Evolutionary conservation across 179 eudicot genomes (phyloP), one percentile per base, ranked within the genome.

Genomic region (Spinacia oleracea): DNA sequence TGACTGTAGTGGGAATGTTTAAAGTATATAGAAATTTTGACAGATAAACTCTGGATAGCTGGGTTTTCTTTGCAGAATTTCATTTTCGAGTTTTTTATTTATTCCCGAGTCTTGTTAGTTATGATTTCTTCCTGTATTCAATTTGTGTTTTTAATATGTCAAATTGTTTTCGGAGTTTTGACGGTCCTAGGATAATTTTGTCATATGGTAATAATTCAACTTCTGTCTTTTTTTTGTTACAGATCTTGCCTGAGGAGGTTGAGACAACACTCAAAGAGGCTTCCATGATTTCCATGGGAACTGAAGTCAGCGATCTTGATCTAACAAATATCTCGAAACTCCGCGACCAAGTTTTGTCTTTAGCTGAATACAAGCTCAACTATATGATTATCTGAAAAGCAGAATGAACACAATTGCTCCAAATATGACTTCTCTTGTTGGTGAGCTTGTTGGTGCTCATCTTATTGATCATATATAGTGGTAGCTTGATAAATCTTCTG

Each of bases 331-430:
- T 95, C 72, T 90, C 89, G 82, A 95, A 93, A 20, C 86, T 95
- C 56, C 91, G 98, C 51, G 93, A 90, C 81, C 98, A 95, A 81
- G 98, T 95, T 59, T 85, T 95, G 51, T 87, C 97, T 48, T 89
- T 93, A 16, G 53, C 93, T n/a, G 97, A 93, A 73, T 93, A 91
- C 77, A 88, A 89, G 98, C 94, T 77, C 97, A 95, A 73, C 88
- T 95, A 2, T 95, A 86, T 75, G 98, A 95, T 73, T 95, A 95
- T 73, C 80, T 95, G 48, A 95, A 95, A 79, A 93, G 88, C 86
- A 85, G 98, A 83, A 95, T 95, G 98, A 93, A 90, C 77, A 93
- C 98, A 65, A 89, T 95, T 77, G 98, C 98, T 77, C 98, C 98
- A 21, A 95, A 95, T 86, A 88, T 95, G 46, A 95, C 98, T 50